Evolutionary conservation across 208 protist genomes (phyloP).

Genomic region (Phytomonas sp.): DNA sequence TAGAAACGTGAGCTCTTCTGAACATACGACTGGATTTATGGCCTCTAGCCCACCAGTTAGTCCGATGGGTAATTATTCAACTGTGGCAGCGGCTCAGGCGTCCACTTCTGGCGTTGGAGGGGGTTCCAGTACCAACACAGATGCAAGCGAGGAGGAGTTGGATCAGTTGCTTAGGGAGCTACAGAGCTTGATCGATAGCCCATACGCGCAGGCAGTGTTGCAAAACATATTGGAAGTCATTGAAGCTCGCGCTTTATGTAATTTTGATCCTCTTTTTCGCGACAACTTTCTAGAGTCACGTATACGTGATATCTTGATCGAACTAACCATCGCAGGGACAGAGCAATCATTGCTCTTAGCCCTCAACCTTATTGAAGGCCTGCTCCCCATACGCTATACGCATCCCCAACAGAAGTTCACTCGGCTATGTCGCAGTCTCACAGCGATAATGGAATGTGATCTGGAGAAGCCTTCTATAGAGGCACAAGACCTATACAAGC

Average conservation of each 20-base stretch:
- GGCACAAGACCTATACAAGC: constrained; percentile 70
- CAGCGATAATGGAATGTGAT: constrained; percentile 58
- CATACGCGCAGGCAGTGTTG: constrained; percentile 56
- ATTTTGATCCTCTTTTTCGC: constrained; percentile 64
- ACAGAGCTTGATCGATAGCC: constrained; percentile 52
- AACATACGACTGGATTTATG: constrained; percentile 1
- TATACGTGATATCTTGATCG: constrained; percentile 69
- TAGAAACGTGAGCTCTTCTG: constrained; percentile 2
- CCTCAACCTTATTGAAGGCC: constrained; percentile 64
- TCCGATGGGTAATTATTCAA: background rate
- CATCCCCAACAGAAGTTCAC: constrained; percentile 73
- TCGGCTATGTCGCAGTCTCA: constrained; percentile 73
- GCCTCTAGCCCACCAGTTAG: background rate
- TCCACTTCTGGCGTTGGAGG: constrained; percentile 14
- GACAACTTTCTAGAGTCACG: constrained; percentile 79
- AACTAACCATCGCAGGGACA: constrained; percentile 50
- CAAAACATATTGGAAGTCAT: constrained; percentile 70
- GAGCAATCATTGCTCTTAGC: constrained; percentile 47
- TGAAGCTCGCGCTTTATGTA: constrained; percentile 62
- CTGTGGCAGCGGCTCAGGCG: background rate
- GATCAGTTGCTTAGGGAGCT: constrained; percentile 72
- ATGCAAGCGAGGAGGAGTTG: constrained; percentile 72
- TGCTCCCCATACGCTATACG: constrained; percentile 78
- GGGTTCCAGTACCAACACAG: constrained; percentile 18
- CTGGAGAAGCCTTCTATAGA: constrained; percentile 50